Evolutionary conservation across 2,329 filamentous ascomycete genomes (phyloP).

Genomic region (Claviceps sp.): DNA sequence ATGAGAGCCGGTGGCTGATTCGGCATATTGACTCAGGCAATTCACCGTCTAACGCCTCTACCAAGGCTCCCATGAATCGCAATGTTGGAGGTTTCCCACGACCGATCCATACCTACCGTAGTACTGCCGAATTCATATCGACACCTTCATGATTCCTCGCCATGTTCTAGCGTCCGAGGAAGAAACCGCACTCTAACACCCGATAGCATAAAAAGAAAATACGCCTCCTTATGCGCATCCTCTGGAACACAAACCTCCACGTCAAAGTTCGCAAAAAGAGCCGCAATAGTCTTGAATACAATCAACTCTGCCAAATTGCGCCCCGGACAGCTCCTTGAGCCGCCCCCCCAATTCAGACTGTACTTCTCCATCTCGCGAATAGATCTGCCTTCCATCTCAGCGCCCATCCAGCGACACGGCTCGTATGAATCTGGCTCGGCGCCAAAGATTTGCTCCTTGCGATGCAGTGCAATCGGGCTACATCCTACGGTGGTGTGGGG

Average conservation of each 20-base stretch:
- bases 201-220: slow-evolving; percentile 39
- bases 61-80: no score
- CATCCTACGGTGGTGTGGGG: slow-evolving; percentile 36
- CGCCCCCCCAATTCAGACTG: slow-evolving; percentile 39
- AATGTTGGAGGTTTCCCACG: no score
- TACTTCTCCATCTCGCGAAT: slow-evolving; percentile 31
- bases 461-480: slow-evolving; percentile 35
- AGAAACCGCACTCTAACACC: slow-evolving; percentile 30
- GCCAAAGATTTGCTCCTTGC: slow-evolving; percentile 36
- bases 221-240: slow-evolving; percentile 27
- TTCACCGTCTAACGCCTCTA: no score
- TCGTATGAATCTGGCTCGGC: slow-evolving; percentile 27
- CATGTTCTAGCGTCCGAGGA: neutral
- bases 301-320: slow-evolving; percentile 37
- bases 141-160: neutral
- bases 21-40: no score
- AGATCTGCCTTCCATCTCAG: slow-evolving; percentile 4
- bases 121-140: neutral
- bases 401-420: slow-evolving; percentile 34
- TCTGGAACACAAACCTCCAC: slow-evolving; percentile 25
- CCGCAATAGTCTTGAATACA: slow-evolving; percentile 29
- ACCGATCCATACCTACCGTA: no score
- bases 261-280: slow-evolving; percentile 30
- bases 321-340: slow-evolving; percentile 36
- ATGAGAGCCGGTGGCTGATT: no score